Evolutionary conservation across 805 yeast species (phyloP), one percentile per base, ranked within the genome.

Genomic region (Kodamaea hsintzibuensis): DNA sequence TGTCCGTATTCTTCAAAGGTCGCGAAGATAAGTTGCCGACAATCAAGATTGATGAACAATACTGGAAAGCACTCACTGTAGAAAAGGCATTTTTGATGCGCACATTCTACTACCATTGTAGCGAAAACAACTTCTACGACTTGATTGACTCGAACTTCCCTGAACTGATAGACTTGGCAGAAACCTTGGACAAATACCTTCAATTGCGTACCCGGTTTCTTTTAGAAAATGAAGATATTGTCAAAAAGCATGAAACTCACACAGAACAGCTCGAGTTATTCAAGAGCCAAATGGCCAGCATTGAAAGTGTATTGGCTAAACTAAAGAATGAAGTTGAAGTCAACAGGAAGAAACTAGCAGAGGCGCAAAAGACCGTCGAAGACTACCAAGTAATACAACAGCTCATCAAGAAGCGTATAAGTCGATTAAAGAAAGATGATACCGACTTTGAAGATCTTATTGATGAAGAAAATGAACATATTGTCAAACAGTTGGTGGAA

Each of bases 71-170:
- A 35, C 71, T 93, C 54, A 83, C 92, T 0, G 84, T 88, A 0
- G 97, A 91, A 60, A 81, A 84, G 37, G 83, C 91, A 0, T 85
- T 93, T 58, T 70, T 92, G 45, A 81, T 89, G 13, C 78, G 92
- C 52, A 78, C 84, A 1, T 87, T 83, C 62, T 87, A 82, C 63
- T 79, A 80, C 40, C 83, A 82, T 64, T 91, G 96, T 67, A 71
- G 71, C 47, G 81, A 80, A 16, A 75, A 82, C 55, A 73, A 79
- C 17, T 66, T 82, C 49, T 66, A 68, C 40, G 86, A 83, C 17
- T 68, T 81, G 8, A 73, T 89, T 25, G 96, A 91, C 47, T 74
- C 76, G 13, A 82, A 80, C 58, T 86, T 86, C 67, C 97, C 97
- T 0, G 98, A 89, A 57, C 82, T 95, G 3, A 79, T 91, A 1